Evolutionary conservation across 2,329 filamentous ascomycete species (phyloP).

Genomic region (Trichoderma atroviride): DNA sequence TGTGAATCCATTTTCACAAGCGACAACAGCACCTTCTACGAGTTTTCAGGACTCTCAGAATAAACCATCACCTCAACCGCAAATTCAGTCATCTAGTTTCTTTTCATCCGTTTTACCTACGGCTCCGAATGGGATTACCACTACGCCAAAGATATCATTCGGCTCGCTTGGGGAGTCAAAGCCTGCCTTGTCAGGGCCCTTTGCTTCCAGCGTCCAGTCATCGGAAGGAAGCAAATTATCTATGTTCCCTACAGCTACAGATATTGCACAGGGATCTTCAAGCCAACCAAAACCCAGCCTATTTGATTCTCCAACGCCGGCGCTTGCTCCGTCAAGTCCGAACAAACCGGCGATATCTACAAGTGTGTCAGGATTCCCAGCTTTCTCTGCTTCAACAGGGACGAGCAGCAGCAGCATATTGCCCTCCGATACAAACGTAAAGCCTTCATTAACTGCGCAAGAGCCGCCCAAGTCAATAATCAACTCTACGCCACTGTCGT

Average conservation of each 20-base stretch:
- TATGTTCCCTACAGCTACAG: not conserved
- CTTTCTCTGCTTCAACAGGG: not conserved
- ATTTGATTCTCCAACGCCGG: slow-evolving; percentile 27
- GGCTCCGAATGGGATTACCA: slow-evolving; percentile 28
- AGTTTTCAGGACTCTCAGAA: not conserved
- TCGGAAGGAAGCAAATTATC: not conserved
- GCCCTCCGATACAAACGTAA: not conserved
- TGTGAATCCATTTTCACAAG: slow-evolving; percentile 22
- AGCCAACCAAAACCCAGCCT: slow-evolving; percentile 26
- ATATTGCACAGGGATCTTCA: not conserved
- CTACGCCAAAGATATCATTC: slow-evolving; percentile 19
- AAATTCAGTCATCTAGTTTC: slow-evolving; percentile 21
- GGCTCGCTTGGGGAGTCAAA: slow-evolving; percentile 3
- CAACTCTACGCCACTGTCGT: not conserved
- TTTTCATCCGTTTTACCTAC: slow-evolving; percentile 30
- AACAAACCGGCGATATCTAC: not conserved
- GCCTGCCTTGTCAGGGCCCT: slow-evolving; percentile 1
- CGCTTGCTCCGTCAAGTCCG: slow-evolving; percentile 4
- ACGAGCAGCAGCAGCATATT: not conserved
- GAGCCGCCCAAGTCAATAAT: not conserved
- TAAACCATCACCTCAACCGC: slow-evolving; percentile 7
- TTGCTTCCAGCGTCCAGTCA: not conserved
- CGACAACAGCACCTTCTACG: not conserved
- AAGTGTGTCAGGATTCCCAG: not conserved
- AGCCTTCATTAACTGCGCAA: not conserved